Conservation (phyloP, 129 eudicot species). For the Lonicera japonica region DNA sequence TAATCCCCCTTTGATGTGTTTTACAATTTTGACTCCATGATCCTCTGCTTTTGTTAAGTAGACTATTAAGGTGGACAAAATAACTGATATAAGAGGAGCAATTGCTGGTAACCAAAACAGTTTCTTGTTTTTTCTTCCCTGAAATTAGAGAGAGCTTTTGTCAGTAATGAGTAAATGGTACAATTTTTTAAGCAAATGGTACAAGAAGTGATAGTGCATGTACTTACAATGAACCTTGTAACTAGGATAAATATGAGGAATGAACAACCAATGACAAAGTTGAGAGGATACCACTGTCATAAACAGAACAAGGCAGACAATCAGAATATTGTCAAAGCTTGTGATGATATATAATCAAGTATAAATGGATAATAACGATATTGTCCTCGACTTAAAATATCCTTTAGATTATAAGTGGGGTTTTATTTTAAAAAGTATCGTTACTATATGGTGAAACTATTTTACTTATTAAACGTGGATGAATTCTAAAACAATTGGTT, state of each 20-base stretch:
- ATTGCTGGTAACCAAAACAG: conserved; percentile 75
- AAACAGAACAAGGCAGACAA: background rate
- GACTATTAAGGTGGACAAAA: conserved; percentile 51
- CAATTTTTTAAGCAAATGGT: background rate
- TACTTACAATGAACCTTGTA: conserved; percentile 52
- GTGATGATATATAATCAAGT: too few species aligned
- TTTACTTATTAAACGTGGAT: too few species aligned
- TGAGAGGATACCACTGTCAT: conserved; percentile 59
- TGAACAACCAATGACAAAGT: conserved; percentile 55
- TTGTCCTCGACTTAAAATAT: too few species aligned
- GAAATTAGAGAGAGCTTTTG: conserved; percentile 5
- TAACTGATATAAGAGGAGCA: conserved; percentile 65
- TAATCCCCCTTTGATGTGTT: conserved; percentile 56
- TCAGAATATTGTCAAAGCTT: too few species aligned
- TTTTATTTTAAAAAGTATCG: too few species aligned
- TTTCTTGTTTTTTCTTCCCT: conserved; percentile 58
- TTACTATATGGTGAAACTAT: too few species aligned
- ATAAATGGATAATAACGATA: too few species aligned
- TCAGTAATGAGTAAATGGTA: background rate
- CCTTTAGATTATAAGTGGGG: too few species aligned
- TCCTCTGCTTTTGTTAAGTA: conserved; percentile 55
- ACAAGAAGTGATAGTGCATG: background rate
- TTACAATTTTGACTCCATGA: conserved; percentile 63
- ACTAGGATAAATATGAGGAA: conserved; percentile 66
- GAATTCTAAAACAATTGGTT: too few species aligned